Base-by-base conservation (phyloP, 2,329 filamentous ascomycete genomes). In the Tolypocladium inflatum region DNA sequence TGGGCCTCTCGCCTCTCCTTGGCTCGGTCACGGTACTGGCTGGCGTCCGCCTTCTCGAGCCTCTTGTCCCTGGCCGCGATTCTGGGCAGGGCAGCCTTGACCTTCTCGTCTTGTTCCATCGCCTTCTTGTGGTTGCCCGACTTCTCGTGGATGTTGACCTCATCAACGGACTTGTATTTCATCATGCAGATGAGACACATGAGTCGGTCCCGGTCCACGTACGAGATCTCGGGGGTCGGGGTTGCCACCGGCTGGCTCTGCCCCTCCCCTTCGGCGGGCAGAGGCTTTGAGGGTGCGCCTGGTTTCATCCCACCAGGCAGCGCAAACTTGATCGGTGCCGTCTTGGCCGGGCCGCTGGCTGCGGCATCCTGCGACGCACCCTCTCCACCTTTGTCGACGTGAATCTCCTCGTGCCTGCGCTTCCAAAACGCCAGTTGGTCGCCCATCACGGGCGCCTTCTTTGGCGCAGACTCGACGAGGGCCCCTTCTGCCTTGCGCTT, bases 1-100 rank as follows among this genome's bases (percentile, higher is more conserved):
- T 84, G 85, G 1, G 79, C 82, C 59, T 81, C 71, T 9, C 87
- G 80, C 21, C 87, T 80, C 69, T 89, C 86, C 64, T 82, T 85
- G 7, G 87, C 87, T 39, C 87, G 79, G 66, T 90, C 87, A 30
- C 84, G 80, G 67, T 87, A 88, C 62, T 76, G 76, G 59, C 63
- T 65, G 48, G 67, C 64, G 2, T 58, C 64, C 60, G 66, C 69
- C 61, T 69, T 74, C 64, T 67, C 65, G 41, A 63, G 67, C 55
- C 63, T 66, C 66, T 70, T 71, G 68, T 80, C 67, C 56, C 72
- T 61, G 57, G 71, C 60, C 73, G 78, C 58, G 2, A 77, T 60
- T 9, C 74, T 66, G 2, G 71, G 70, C 33, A 71, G 59, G 6
- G 78, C 81, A 4, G 78, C 78, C 65, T 85, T 85, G 63, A 78